A percentile compares a stretch with the other conserved stretches of the same genome.
Evolutionary conservation across 129 eudicot genomes (phyloP).

Genomic region (Chrysanthemum lavandulifolium): DNA sequence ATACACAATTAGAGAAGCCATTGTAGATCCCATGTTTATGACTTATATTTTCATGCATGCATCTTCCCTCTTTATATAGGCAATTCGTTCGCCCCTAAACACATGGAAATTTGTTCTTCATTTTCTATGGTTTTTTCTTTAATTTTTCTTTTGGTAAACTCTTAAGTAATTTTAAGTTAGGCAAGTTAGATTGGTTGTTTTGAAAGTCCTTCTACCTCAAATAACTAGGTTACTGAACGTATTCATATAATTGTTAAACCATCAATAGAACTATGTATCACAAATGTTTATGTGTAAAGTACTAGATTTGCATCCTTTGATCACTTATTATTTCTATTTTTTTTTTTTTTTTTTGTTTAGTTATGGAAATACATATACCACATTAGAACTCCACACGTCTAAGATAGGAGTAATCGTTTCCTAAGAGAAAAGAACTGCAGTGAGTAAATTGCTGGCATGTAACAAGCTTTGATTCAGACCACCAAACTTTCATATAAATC

Average conservation of each 20-base stretch:
- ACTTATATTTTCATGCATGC: constrained; percentile 7
- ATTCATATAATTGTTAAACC: neutral
- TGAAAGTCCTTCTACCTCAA: neutral
- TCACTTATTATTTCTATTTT: too few species aligned
- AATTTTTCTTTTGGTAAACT: neutral
- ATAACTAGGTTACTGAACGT: neutral
- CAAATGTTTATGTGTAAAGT: neutral
- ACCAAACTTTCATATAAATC: constrained; percentile 3
- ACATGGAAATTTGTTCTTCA: neutral
- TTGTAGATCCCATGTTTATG: constrained; percentile 9
- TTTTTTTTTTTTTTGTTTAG: neutral
- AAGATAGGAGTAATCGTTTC: neutral
- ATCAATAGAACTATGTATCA: neutral
- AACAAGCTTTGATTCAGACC: neutral
- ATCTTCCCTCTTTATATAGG: constrained; percentile 13
- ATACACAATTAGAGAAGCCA: constrained; percentile 18
- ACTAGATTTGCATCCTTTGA: too few species aligned
- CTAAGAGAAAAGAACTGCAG: neutral
- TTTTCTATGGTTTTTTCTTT: neutral
- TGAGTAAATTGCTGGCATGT: neutral
- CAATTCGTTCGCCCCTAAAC: neutral
- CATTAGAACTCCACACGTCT: neutral
- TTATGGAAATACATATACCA: neutral
- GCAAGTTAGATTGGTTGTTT: neutral
- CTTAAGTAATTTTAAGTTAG: neutral